These are phyloP conservation scores for Solanum medicagineum DNA, from an alignment of 257 asterid genomes.

Conservation along the genomic window DNA sequence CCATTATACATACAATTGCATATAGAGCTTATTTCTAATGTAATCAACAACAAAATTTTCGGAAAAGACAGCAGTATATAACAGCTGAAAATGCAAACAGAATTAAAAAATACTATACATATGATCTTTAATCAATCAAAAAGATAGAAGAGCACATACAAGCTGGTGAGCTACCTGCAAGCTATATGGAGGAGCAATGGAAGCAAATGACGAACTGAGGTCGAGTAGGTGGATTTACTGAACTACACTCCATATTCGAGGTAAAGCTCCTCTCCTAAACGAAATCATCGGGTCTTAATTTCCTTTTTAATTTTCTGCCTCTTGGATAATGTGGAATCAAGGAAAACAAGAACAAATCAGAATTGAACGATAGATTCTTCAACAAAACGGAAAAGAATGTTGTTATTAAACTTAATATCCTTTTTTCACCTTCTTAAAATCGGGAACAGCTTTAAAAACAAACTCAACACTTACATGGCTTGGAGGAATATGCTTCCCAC, in stretches of 20 bases:
- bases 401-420: background rate
- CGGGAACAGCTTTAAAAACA: background rate
- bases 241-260: too few species aligned
- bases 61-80: background rate
- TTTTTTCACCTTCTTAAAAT: background rate
- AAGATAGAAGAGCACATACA: slow-evolving; percentile 13
- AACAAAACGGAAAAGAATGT: background rate
- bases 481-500: slow-evolving; percentile 44
- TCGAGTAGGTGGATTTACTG: slow-evolving; percentile 35
- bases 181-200: slow-evolving; percentile 41
- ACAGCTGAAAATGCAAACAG: background rate
- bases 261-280: too few species aligned
- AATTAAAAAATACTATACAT: background rate
- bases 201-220: slow-evolving; percentile 72
- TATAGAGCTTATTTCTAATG: background rate
- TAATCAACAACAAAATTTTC: background rate
- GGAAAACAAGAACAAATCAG: too few species aligned
- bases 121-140: background rate
- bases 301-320: too few species aligned
- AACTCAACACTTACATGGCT: slow-evolving; percentile 22
- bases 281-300: too few species aligned
- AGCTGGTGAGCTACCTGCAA: slow-evolving; percentile 31
- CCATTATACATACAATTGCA: background rate
- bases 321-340: too few species aligned
- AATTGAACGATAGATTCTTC: too few species aligned